Base-by-base conservation (phyloP, 2,329 filamentous ascomycete genomes). In the Corynespora cassiicola region DNA sequence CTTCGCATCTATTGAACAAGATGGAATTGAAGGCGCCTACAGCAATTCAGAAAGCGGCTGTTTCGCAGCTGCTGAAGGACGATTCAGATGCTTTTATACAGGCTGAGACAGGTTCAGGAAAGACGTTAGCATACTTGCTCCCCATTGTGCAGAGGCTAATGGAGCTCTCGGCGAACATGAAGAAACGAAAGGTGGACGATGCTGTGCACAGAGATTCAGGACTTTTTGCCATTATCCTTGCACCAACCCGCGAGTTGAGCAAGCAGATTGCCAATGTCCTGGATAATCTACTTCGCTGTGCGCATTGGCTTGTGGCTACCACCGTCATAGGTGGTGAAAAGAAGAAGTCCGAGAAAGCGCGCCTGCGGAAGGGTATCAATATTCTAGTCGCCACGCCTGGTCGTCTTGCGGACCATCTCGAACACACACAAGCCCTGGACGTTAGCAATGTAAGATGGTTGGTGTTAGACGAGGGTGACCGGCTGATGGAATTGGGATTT, bases 401-500 rank as follows among this genome's bases (percentile, higher is more conserved):
- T 58, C 82, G 94, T 45, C 75, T 99, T 42, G 87, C 85, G 4
- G 94, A 99, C 73, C 94, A 99, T 69, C 73, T 99, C 31, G 86
- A 95, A 54, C 90, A 96, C 62, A 99, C 94, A 1, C 84, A 96
- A 67, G 90, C 86, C 0, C 75, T 99, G 35, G 88, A 94, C 50
- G 84, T 97, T 25, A 88, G 87, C 57, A 91, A 86, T 15, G 92
- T 96, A 4, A 80, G 92, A 43, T 99, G 94, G 94, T 74, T 99
- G 16, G 85, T 99, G 2, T 78, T 99, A 5, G 94, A 99, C 58
- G 94, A 99, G 70, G 94, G 94, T 19, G 94, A 99, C 76, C 82
- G 94, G n/a, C 75, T 99, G 64, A 96, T 99, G 92, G 94, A 99
- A 63, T 79, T 97, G 59, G 94, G 94, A 0, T 99, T 99, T 54